phyloP scores from a whole-genome alignment of 208 protist genomes.

The Wallacemonas collosoma region DNA sequence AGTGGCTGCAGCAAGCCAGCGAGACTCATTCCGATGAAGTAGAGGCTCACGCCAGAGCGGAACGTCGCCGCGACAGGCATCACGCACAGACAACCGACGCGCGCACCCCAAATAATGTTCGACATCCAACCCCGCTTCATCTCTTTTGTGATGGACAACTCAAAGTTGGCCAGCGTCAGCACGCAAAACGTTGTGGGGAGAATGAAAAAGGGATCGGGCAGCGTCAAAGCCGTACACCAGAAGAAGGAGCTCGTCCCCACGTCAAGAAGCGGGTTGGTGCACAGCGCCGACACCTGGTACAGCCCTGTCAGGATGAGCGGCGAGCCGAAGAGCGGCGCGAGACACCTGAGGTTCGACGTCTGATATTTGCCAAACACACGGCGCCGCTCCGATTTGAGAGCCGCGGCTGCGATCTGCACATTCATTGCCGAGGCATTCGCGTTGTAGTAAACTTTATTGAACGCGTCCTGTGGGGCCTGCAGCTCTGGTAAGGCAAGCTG shows the following conservation, averaged over 20 bases:
- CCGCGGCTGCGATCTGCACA: slow-evolving; percentile 75
- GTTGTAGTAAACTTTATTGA: slow-evolving; percentile 81
- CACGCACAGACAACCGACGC: slow-evolving; percentile 69
- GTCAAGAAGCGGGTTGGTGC: slow-evolving; percentile 54
- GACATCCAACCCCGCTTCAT: slow-evolving; percentile 76
- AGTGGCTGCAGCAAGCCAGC: slow-evolving; percentile 81
- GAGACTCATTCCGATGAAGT: slow-evolving; percentile 85
- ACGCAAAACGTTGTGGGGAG: slow-evolving; percentile 65
- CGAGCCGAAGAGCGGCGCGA: slow-evolving; percentile 61
- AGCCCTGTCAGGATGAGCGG: slow-evolving; percentile 70
- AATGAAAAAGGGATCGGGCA: slow-evolving; percentile 75
- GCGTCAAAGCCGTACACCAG: slow-evolving; percentile 70
- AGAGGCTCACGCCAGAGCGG: slow-evolving; percentile 83
- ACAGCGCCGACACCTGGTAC: slow-evolving; percentile 60
- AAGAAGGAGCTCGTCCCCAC: slow-evolving; percentile 74
- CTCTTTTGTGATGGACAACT: slow-evolving; percentile 74
- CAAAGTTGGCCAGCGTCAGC: slow-evolving; percentile 84
- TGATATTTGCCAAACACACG: slow-evolving; percentile 67
- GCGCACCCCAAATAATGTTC: slow-evolving; percentile 83
- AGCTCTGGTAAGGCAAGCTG: slow-evolving; percentile 71
- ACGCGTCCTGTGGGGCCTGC: slow-evolving; percentile 65
- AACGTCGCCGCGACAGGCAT: slow-evolving; percentile 61
- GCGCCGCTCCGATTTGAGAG: slow-evolving; percentile 75
- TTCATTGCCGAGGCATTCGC: slow-evolving; percentile 61
- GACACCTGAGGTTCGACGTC: slow-evolving; percentile 73